phyloP scores from a whole-genome alignment of 495 filamentous ascomycete genomes.

The Penicillium simplicissimum region DNA sequence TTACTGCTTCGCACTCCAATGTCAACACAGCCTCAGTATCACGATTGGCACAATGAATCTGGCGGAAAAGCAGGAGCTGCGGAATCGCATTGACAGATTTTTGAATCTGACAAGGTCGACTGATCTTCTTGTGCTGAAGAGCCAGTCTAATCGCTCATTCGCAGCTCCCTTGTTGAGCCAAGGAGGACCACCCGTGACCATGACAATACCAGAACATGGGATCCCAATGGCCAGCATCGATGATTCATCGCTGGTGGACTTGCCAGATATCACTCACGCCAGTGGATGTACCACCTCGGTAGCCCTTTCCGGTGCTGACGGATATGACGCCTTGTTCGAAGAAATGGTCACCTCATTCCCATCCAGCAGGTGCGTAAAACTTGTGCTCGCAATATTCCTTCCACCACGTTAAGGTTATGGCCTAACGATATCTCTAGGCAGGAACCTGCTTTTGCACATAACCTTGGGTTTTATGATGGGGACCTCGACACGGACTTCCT shows the following conservation, averaged over 20 bases:
- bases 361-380: slow-evolving; percentile 13
- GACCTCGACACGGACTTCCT: slow-evolving; percentile 30
- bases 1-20: slow-evolving; percentile 25
- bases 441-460: slow-evolving; percentile 30
- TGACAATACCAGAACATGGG: not conserved
- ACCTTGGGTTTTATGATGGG: slow-evolving; percentile 30
- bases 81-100: not conserved
- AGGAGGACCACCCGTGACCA: not conserved
- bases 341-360: slow-evolving; percentile 26
- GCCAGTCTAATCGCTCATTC: not conserved
- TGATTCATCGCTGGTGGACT: not conserved
- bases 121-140: not conserved
- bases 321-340: slow-evolving; percentile 26
- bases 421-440: slow-evolving; percentile 8
- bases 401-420: not conserved
- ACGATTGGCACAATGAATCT: not conserved
- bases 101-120: not conserved
- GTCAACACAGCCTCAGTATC: slow-evolving; percentile 7
- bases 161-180: not conserved
- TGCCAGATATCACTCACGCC: not conserved
- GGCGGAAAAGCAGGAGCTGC: not conserved
- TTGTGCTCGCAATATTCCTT: not conserved
- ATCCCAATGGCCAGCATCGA: not conserved
- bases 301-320: slow-evolving; percentile 8
- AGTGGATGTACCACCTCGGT: not conserved